Conservation (phyloP, 1,284 basidiomycete species). For the Rhodotorula sp. region DNA sequence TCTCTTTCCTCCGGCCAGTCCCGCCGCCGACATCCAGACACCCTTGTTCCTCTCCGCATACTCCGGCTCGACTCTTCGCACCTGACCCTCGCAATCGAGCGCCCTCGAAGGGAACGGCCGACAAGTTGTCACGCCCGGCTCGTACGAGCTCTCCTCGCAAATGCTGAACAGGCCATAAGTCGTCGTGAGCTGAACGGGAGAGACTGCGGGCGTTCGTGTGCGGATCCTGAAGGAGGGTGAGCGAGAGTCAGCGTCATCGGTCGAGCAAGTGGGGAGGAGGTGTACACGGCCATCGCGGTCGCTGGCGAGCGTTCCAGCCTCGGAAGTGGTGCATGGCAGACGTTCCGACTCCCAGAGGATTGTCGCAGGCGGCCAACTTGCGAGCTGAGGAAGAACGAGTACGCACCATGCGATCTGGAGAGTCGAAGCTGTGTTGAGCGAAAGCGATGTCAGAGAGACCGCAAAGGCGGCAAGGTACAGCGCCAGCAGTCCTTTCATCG, state of each 20-base stretch:
- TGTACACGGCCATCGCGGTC: background rate
- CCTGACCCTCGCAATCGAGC: slow-evolving; percentile 1
- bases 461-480: slow-evolving; percentile 11
- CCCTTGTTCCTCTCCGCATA: background rate
- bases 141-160: slow-evolving; percentile 5
- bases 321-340: background rate
- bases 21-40: background rate
- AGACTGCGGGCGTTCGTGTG: background rate
- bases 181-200: background rate
- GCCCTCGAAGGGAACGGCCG: slow-evolving; percentile 11
- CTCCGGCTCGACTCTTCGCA: background rate
- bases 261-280: background rate
- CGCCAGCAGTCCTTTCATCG: slow-evolving; percentile 13
- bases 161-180: slow-evolving; percentile 12
- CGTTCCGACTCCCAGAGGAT: background rate
- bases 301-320: background rate
- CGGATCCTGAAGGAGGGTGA: background rate
- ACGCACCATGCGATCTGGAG: slow-evolving; percentile 6
- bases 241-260: background rate
- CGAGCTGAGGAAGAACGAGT: background rate
- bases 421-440: background rate
- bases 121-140: background rate
- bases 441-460: background rate
- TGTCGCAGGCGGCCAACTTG: no score
- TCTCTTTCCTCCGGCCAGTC: background rate